Conservation (phyloP, 1,284 basidiomycete genomes). For the Ustilago bromivora region DNA sequence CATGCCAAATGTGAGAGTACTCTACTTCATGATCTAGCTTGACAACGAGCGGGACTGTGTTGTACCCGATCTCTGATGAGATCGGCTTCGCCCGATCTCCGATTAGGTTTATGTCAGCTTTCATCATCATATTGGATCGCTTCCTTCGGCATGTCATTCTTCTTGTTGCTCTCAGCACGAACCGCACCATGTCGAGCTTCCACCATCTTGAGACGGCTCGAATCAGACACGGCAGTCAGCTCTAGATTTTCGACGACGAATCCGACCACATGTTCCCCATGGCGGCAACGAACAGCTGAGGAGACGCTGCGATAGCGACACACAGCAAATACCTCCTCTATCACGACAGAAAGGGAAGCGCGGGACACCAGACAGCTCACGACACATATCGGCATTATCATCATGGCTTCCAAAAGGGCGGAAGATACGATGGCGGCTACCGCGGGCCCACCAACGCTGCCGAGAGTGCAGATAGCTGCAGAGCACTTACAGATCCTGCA, state of each 20-base stretch:
- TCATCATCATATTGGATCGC: too few relatives aligned
- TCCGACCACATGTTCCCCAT: neutral
- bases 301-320: neutral
- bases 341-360: neutral
- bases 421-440: constrained; percentile 12
- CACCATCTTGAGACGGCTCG: neutral
- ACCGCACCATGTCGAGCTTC: neutral
- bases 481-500: constrained; percentile 56
- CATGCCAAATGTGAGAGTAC: too few relatives aligned
- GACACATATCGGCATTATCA: neutral
- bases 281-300: neutral
- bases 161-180: neutral
- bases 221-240: neutral
- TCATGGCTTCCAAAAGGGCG: constrained; percentile 31
- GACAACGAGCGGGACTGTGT: too few relatives aligned
- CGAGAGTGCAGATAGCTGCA: constrained; percentile 36
- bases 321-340: neutral
- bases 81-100: too few relatives aligned
- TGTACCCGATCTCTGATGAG: too few relatives aligned
- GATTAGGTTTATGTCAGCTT: too few relatives aligned
- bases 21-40: too few relatives aligned
- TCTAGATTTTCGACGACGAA: neutral
- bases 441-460: constrained; percentile 35
- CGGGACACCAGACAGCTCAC: neutral
- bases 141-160: neutral